A percentile compares a stretch with the other conserved stretches of the same genome.
Conservation (phyloP, 305 asterid genomes). For the Fraxinus ornus region DNA sequence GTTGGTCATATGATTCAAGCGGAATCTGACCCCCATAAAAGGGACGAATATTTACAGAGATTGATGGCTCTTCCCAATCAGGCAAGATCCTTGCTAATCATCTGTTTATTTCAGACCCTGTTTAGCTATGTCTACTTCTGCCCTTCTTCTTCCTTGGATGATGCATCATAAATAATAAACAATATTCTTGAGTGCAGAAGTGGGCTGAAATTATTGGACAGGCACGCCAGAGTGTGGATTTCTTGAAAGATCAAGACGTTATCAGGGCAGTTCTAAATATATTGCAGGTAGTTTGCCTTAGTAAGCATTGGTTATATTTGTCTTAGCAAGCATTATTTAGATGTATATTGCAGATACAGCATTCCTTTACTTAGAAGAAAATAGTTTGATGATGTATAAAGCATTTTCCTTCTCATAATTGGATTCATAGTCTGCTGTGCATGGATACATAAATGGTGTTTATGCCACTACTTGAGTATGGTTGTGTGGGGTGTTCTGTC, state of each 20-base stretch:
- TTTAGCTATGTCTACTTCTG: constrained; percentile 4
- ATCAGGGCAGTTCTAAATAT: constrained; percentile 90
- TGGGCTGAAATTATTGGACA: constrained; percentile 96
- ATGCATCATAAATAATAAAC: constrained; percentile 16
- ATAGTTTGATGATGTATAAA: background rate
- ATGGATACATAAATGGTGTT: background rate
- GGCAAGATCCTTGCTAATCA: constrained; percentile 37
- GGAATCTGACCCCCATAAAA: constrained; percentile 80
- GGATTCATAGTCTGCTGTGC: background rate
- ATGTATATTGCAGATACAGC: background rate
- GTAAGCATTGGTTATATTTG: constrained; percentile 3
- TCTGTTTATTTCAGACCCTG: constrained; percentile 6
- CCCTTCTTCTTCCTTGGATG: constrained; percentile 22
- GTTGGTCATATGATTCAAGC: constrained; percentile 97
- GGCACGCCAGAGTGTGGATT: constrained; percentile 86
- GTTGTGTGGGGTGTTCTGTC: background rate
- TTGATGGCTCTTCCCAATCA: constrained; percentile 96
- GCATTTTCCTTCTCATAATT: background rate
- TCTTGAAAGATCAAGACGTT: constrained; percentile 85
- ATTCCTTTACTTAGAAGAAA: constrained; percentile 5
- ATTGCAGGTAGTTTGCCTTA: constrained; percentile 67
- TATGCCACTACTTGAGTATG: background rate
- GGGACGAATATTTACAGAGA: constrained; percentile 86
- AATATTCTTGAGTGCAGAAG: constrained; percentile 50
- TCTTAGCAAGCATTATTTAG: background rate